A percentile compares a stretch with the other conserved stretches of the same genome.
Conservation (phyloP, 176 grass and related monocot species). For the Zoysia pacifica region DNA sequence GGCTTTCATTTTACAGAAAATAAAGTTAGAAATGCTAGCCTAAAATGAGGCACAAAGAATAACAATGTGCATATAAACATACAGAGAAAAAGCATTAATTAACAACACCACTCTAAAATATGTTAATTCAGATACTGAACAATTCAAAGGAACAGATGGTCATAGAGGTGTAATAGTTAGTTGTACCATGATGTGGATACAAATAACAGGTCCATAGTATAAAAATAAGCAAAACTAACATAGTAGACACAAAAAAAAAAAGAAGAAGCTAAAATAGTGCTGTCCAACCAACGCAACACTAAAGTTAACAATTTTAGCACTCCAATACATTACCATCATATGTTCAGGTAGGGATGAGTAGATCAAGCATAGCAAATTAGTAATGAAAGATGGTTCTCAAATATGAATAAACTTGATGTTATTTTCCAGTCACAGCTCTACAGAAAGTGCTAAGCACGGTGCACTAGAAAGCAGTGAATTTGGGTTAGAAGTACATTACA, state of each 20-base stretch:
- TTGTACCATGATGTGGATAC: not conserved
- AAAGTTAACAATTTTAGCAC: not conserved
- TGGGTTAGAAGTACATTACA: slow-evolving; percentile 17
- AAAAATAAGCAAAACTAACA: not conserved
- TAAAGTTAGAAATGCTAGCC: not conserved
- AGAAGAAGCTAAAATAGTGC: not conserved
- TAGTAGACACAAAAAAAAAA: not conserved
- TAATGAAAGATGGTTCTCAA: slow-evolving; percentile 12
- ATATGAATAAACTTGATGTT: not conserved
- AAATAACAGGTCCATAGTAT: not conserved
- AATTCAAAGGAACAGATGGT: not conserved
- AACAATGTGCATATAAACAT: not conserved
- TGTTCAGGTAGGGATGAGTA: not conserved
- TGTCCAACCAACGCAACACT: not conserved
- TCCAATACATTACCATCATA: not conserved
- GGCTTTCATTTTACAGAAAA: not conserved
- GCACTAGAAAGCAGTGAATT: not conserved
- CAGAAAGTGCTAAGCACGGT: not conserved
- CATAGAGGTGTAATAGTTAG: not conserved
- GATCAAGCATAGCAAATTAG: not conserved
- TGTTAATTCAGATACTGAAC: not conserved
- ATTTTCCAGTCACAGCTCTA: not conserved
- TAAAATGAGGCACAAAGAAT: not conserved
- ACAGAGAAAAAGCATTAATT: not conserved
- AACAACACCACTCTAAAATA: not conserved